These are phyloP conservation scores for Rhododendron simsii DNA, from an alignment of 148 eudicot species.

Conservation along the genomic window DNA sequence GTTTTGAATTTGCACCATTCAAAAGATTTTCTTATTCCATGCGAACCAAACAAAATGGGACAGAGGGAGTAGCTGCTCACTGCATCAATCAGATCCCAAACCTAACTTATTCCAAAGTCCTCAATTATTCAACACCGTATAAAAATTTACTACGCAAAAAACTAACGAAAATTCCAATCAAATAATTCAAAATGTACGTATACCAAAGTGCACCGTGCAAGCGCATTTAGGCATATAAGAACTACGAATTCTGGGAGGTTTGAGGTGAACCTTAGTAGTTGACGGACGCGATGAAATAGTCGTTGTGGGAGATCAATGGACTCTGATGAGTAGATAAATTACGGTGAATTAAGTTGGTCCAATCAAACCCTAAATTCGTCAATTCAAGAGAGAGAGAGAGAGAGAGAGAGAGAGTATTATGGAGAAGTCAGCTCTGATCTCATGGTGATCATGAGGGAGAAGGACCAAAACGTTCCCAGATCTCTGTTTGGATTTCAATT, in stretches of 20 bases:
- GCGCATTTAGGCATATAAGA: not conserved
- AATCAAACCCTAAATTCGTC: not conserved
- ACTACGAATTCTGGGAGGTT: not conserved
- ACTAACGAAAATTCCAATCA: not conserved
- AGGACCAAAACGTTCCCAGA: not conserved
- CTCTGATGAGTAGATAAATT: not conserved
- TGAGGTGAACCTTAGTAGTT: not conserved
- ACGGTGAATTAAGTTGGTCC: not conserved
- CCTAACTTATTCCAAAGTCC: not conserved
- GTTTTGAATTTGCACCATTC: not conserved
- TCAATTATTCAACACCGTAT: not conserved
- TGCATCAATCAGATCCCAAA: not conserved
- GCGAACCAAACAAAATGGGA: not conserved
- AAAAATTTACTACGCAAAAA: not conserved
- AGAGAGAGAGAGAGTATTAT: not conserved
- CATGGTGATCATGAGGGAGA: not conserved
- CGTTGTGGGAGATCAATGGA: not conserved
- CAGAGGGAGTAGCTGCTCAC: not conserved
- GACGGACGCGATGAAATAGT: not conserved
- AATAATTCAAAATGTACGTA: not conserved
- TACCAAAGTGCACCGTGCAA: not conserved
- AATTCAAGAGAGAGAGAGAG: not conserved
- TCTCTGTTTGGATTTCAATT: not conserved
- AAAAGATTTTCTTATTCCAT: not conserved
- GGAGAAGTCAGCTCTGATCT: not conserved